phyloP scores from a whole-genome alignment of 768 basidiomycete species.

The Pisolithus microcarpus region DNA sequence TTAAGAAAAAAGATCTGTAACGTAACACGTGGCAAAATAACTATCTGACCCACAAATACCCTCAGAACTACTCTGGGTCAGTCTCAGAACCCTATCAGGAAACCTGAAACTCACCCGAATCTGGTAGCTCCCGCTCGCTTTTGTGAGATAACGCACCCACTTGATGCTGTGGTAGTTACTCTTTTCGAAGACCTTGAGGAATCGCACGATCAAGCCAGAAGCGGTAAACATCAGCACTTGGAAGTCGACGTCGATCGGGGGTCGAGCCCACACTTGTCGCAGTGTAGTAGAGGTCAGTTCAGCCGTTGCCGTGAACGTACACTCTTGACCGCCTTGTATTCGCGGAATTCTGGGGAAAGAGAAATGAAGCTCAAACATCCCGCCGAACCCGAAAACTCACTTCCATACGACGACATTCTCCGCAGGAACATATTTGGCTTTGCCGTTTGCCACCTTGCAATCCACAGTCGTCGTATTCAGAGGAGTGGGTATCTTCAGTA shows the following conservation, averaged over 20 bases:
- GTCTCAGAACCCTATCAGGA: not conserved
- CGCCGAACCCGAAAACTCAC: slow-evolving; percentile 43
- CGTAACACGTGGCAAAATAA: slow-evolving; percentile 20
- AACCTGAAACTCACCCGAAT: slow-evolving; percentile 64
- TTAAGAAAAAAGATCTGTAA: slow-evolving; percentile 16
- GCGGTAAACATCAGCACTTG: slow-evolving; percentile 99
- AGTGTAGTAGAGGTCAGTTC: slow-evolving; percentile 81
- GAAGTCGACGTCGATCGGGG: slow-evolving; percentile 97
- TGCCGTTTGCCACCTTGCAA: slow-evolving; percentile 85
- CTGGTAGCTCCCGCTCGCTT: slow-evolving; percentile 90
- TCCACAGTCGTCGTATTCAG: slow-evolving; percentile 90
- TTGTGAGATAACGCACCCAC: slow-evolving; percentile 93
- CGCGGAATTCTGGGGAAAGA: slow-evolving; percentile 67
- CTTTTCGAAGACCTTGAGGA: slow-evolving; percentile 98
- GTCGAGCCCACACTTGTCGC: slow-evolving; percentile 95
- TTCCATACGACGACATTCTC: slow-evolving; percentile 99
- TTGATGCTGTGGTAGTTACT: slow-evolving; percentile 90
- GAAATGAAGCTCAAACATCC: slow-evolving; percentile 1
- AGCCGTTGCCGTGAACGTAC: slow-evolving; percentile 77
- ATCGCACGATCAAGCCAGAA: slow-evolving; percentile 91
- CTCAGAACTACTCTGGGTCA: slow-evolving; percentile 21
- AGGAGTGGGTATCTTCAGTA: slow-evolving; percentile 92
- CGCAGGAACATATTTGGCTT: slow-evolving; percentile 94
- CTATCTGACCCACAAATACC: not conserved
- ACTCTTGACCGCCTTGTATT: slow-evolving; percentile 89